Conservation (phyloP, 2,329 filamentous ascomycete genomes). For the Hymenoscyphus occultus region DNA sequence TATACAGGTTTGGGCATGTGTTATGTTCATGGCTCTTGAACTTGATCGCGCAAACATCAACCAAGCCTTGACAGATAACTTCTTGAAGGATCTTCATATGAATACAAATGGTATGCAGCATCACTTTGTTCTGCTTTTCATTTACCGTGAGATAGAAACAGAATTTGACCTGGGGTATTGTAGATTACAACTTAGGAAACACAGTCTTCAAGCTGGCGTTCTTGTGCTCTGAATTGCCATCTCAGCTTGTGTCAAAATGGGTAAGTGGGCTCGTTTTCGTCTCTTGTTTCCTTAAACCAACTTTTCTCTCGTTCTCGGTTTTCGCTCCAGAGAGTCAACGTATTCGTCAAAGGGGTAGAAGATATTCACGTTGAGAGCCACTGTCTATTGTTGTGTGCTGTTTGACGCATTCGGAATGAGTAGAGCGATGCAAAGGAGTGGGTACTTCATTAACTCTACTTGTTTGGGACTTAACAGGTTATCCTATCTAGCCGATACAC, state of each 20-base stretch:
- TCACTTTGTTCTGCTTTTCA: background rate
- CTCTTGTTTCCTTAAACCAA: background rate
- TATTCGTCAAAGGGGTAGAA: too few species aligned
- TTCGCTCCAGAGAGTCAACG: background rate
- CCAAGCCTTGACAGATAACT: constrained; percentile 53
- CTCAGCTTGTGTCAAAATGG: constrained; percentile 48
- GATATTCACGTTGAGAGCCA: too few species aligned
- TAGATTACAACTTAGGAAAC: constrained; percentile 48
- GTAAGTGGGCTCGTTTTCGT: constrained; percentile 25
- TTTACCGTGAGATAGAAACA: background rate
- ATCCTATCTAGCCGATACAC: too few species aligned
- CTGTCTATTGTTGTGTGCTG: too few species aligned
- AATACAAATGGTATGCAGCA: constrained; percentile 41
- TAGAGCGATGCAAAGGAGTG: too few species aligned
- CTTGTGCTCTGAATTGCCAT: constrained; percentile 52
- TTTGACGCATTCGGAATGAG: too few species aligned
- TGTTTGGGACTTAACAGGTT: too few species aligned
- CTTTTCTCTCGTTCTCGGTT: too few species aligned
- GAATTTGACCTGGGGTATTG: constrained; percentile 1
- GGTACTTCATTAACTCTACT: too few species aligned
- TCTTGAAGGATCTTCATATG: constrained; percentile 52
- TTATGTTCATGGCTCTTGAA: constrained; percentile 62
- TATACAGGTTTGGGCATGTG: constrained; percentile 38
- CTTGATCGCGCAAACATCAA: constrained; percentile 58
- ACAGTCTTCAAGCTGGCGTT: constrained; percentile 40